Percentiles rank a stretch among this genome's conserved stretches.
Evolutionary conservation across 2,329 filamentous ascomycete species (phyloP).

Genomic region (Neonectria neomacrospora): DNA sequence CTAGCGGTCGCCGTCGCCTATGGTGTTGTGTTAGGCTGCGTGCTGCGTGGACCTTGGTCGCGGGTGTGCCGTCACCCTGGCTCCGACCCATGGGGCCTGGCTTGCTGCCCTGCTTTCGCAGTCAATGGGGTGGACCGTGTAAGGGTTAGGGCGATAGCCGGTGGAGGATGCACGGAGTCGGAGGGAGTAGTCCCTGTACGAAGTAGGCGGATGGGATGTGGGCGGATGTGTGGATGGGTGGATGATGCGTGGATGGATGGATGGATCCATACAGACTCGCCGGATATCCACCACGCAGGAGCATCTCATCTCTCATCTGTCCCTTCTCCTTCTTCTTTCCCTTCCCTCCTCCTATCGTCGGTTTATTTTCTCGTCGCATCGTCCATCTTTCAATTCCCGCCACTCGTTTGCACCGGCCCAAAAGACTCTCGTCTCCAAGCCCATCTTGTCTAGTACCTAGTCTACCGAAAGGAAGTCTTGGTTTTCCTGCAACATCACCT

Average conservation of each 20-base stretch:
- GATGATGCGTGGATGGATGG: conserved; percentile 30
- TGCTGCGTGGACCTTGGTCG: conserved; percentile 31
- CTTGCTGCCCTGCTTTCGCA: conserved; percentile 22
- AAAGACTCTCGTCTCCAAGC: conserved; percentile 44
- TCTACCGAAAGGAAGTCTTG: conserved; percentile 31
- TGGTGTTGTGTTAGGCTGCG: conserved; percentile 1
- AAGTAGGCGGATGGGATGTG: conserved; percentile 16
- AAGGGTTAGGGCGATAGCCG: neutral
- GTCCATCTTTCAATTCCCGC: conserved; percentile 50
- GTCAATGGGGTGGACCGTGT: neutral
- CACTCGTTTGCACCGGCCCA: conserved; percentile 52
- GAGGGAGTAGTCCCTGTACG: conserved; percentile 3
- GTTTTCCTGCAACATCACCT: conserved; percentile 34
- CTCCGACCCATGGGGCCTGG: conserved; percentile 26
- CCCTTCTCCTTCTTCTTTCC: conserved; percentile 38
- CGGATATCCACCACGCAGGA: conserved; percentile 39
- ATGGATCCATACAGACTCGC: conserved; percentile 36
- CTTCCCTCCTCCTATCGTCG: conserved; percentile 44
- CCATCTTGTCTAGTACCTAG: conserved; percentile 42
- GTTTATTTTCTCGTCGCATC: conserved; percentile 43
- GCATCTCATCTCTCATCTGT: conserved; percentile 43
- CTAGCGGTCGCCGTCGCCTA: neutral
- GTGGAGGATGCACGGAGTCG: neutral
- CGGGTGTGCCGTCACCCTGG: conserved; percentile 21
- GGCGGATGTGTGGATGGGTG: conserved; percentile 1